Percentiles rank a stretch among this genome's conserved stretches.
phyloP scores from a whole-genome alignment of 2,329 filamentous ascomycete genomes.

The Fusarium incarnatum region DNA sequence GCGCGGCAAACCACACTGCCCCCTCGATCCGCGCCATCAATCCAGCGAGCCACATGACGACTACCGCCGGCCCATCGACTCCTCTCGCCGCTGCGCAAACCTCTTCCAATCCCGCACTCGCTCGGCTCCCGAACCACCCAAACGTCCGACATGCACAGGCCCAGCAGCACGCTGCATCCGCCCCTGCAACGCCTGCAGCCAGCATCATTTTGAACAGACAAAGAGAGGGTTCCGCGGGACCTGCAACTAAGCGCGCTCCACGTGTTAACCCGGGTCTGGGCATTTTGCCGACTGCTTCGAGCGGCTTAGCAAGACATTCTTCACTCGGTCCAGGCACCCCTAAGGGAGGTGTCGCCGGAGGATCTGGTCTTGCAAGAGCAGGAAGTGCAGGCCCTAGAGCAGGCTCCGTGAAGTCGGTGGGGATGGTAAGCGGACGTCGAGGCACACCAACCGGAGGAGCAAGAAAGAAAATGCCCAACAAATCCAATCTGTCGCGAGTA shows the following conservation, averaged over 20 bases:
- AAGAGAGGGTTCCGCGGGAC: slow-evolving; percentile 70
- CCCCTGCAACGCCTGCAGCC: slow-evolving; percentile 70
- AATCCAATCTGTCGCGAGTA: slow-evolving; percentile 72
- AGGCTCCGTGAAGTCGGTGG: slow-evolving; percentile 58
- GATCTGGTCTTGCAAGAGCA: slow-evolving; percentile 57
- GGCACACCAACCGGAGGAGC: slow-evolving; percentile 57
- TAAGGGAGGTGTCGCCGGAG: slow-evolving; percentile 55
- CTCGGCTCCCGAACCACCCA: slow-evolving; percentile 57
- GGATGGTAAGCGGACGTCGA: slow-evolving; percentile 58
- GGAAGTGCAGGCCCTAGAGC: slow-evolving; percentile 71
- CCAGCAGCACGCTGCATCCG: slow-evolving; percentile 66
- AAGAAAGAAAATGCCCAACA: slow-evolving; percentile 65
- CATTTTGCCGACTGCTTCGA: slow-evolving; percentile 63
- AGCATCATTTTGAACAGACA: slow-evolving; percentile 69
- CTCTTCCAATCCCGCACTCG: slow-evolving; percentile 56
- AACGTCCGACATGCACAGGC: slow-evolving; percentile 64
- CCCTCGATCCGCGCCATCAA: slow-evolving; percentile 58
- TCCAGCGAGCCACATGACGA: slow-evolving; percentile 53
- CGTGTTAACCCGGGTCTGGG: slow-evolving; percentile 61
- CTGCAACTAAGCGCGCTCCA: slow-evolving; percentile 66
- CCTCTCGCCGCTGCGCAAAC: slow-evolving; percentile 44
- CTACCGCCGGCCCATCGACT: slow-evolving; percentile 43
- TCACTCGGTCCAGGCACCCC: slow-evolving; percentile 73
- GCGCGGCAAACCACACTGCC: slow-evolving; percentile 63
- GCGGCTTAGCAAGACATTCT: slow-evolving; percentile 70